Conservation (phyloP, 768 basidiomycete genomes). For the Lepiota brunneoincarnata region DNA sequence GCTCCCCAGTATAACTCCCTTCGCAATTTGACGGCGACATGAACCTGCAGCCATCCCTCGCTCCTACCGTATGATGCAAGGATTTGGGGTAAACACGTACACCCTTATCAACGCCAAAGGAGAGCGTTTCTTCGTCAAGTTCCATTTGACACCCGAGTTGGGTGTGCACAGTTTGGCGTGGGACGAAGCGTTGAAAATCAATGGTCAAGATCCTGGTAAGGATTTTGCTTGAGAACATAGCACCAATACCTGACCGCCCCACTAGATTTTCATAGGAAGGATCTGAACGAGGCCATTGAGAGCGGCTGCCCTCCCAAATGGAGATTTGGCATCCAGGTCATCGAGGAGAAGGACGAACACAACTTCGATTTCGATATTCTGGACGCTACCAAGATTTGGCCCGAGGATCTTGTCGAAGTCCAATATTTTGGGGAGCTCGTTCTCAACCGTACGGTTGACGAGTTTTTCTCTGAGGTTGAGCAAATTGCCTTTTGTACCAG, state of each 20-base stretch:
- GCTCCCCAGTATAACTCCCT: background rate
- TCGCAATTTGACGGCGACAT: background rate
- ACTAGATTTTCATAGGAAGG: conserved; percentile 81
- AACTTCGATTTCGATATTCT: conserved; percentile 86
- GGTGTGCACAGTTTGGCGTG: conserved; percentile 83
- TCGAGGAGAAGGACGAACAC: conserved; percentile 71
- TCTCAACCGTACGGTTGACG: conserved; percentile 59
- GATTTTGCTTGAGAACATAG: background rate
- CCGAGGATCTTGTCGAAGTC: conserved; percentile 77
- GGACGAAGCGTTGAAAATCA: conserved; percentile 87
- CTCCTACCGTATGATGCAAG: conserved; percentile 88
- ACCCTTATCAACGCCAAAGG: conserved; percentile 66
- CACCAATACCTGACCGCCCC: background rate
- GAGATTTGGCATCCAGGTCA: conserved; percentile 73
- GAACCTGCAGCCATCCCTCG: conserved; percentile 60
- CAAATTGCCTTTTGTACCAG: conserved; percentile 87
- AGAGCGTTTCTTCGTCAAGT: conserved; percentile 82
- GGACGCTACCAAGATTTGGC: conserved; percentile 86
- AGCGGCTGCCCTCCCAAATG: conserved; percentile 71
- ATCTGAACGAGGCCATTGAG: conserved; percentile 80
- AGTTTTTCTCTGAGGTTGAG: conserved; percentile 86
- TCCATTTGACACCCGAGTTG: conserved; percentile 79
- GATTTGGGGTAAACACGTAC: conserved; percentile 85
- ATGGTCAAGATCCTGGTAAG: conserved; percentile 77
- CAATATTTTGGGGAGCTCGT: conserved; percentile 76